These are phyloP conservation scores for Vitis hybrid DNA, from an alignment of 177 flowering plant genomes.

Conservation along the genomic window DNA sequence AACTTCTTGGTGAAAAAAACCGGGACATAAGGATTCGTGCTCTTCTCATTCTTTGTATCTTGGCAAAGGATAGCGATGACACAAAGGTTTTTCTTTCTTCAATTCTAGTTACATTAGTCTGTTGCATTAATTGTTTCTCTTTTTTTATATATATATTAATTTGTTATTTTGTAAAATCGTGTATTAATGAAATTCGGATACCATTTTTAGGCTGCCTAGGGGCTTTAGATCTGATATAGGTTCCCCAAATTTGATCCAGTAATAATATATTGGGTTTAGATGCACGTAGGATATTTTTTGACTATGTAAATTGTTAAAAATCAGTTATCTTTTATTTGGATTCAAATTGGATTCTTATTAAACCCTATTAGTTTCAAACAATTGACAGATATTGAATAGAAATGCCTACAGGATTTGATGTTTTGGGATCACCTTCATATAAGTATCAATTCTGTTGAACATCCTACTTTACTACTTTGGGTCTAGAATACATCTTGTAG, in stretches of 20 bases:
- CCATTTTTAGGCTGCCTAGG: no score
- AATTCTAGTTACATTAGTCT: not conserved
- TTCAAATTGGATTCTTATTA: not conserved
- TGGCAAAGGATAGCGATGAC: conserved; percentile 60
- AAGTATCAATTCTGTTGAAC: not conserved
- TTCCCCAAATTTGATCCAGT: no score
- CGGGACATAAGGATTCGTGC: conserved; percentile 46
- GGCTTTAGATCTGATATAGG: no score
- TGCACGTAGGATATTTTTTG: no score
- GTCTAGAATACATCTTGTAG: not conserved
- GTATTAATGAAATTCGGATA: no score
- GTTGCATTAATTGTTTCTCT: not conserved
- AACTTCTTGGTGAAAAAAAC: conserved; percentile 44
- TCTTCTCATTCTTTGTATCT: conserved; percentile 49
- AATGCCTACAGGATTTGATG: not conserved
- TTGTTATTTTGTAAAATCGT: not conserved
- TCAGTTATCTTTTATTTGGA: no score
- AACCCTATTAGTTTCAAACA: no score
- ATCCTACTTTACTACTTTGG: not conserved
- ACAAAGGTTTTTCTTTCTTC: conserved; percentile 47
- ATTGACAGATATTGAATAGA: not conserved
- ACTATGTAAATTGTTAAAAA: no score
- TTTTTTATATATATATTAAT: not conserved
- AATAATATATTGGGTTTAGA: no score
- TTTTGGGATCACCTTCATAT: not conserved